Conservation (phyloP, 441 rosid species). For the Metrosideros polymorpha region DNA sequence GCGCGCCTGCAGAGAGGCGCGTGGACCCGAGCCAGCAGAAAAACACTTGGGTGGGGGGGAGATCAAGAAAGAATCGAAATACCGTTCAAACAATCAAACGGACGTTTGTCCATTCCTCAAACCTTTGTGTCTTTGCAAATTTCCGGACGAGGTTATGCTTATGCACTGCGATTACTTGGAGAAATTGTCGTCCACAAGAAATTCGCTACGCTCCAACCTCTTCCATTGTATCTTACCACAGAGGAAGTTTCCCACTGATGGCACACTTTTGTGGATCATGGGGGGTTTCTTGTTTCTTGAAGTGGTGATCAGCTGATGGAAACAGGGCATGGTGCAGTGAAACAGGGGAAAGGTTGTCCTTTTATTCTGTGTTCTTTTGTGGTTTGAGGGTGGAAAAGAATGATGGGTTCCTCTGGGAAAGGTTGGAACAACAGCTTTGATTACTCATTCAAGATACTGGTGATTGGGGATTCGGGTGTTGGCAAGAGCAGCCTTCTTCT, state of each 20-base stretch:
- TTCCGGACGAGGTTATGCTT: neutral
- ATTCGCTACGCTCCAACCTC: neutral
- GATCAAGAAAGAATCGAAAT: neutral
- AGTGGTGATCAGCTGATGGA: neutral
- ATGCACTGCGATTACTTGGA: neutral
- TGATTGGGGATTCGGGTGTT: conserved; percentile 4
- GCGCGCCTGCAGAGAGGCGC: neutral
- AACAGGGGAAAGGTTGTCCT: neutral
- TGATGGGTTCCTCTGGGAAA: neutral
- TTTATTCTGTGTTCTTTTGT: neutral
- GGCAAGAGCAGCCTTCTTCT: conserved; percentile 4
- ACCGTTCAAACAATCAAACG: neutral
- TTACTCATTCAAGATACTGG: conserved; percentile 2
- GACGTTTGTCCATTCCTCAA: neutral
- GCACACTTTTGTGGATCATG: neutral
- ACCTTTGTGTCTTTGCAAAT: neutral
- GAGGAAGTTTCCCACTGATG: neutral
- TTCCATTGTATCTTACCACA: neutral
- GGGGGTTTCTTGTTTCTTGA: neutral
- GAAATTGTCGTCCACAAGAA: neutral
- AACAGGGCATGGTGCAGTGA: neutral
- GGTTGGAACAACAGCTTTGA: neutral
- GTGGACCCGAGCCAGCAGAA: neutral
- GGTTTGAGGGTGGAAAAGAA: neutral
- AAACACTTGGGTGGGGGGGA: too few relatives aligned